These are phyloP conservation scores for Ogataea nakhonphanomensis DNA, from an alignment of 805 yeast genomes.

Conservation along the genomic window DNA sequence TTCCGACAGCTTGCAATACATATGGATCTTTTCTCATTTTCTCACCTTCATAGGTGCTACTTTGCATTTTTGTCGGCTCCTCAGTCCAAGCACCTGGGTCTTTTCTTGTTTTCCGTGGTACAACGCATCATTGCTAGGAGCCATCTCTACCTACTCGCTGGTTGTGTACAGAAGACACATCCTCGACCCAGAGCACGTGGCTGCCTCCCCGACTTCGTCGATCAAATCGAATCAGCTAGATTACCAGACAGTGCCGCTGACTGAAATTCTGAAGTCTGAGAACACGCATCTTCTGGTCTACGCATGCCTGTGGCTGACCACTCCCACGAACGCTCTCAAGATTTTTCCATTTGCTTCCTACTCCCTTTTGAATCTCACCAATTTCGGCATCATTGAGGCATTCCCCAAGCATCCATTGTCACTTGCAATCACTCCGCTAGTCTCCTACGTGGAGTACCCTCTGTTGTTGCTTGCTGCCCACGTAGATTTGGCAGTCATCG, in stretches of 20 bases:
- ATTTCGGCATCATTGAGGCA: constrained; percentile 32
- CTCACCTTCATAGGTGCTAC: constrained; percentile 20
- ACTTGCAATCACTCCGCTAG: constrained; percentile 35
- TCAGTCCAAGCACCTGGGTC: constrained; percentile 8
- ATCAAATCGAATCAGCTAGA: constrained; percentile 7
- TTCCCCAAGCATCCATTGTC: constrained; percentile 33
- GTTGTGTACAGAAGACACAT: constrained; percentile 30
- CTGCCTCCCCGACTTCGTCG: constrained; percentile 5
- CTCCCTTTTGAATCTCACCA: constrained; percentile 37
- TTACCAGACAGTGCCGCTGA: constrained; percentile 25
- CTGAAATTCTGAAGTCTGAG: constrained; percentile 39
- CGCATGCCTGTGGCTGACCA: constrained; percentile 37
- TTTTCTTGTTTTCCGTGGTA: constrained; percentile 20
- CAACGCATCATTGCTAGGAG: constrained; percentile 18
- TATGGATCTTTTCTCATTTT: constrained; percentile 25
- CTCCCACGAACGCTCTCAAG: constrained; percentile 33
- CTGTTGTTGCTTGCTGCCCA: constrained; percentile 37
- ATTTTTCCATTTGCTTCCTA: constrained; percentile 40
- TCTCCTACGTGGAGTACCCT: constrained; percentile 37
- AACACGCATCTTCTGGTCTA: constrained; percentile 38
- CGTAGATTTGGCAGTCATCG: constrained; percentile 36
- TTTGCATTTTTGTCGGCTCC: constrained; percentile 12
- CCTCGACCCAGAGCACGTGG: constrained; percentile 16
- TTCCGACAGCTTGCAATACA: constrained; percentile 16
- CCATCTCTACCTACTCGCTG: constrained; percentile 29